Base-by-base conservation (phyloP, 2,329 filamentous ascomycete genomes). In the Berkeleyomyces basicola region DNA sequence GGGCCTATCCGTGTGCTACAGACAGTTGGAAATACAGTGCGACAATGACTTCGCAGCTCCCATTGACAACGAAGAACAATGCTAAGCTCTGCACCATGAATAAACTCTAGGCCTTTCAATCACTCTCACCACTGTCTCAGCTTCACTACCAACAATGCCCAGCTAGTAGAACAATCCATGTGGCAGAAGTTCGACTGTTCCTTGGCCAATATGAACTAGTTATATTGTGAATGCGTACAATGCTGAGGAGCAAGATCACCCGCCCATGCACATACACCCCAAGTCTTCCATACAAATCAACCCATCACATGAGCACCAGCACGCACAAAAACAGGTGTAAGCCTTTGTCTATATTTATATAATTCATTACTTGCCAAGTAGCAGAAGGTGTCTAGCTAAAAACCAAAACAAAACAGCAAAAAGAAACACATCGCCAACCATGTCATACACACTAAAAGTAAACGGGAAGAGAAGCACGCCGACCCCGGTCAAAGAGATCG, bases 341-440 rank as follows among this genome's bases (percentile, higher is more conserved):
- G 10, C 55, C 36, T 58, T 43, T 16, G 42, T 47, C 43, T 49
- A 37, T 46, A 44, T 61, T 49, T 61, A 49, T 61, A 61, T 61
- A 61, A 49, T 57, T 61, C 55, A 64, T 64, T 62, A 64, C 59
- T 60, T 64, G 55, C 60, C 33, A 62, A 59, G 33, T 16, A 62
- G 43, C 55, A 62, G 49, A 51, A 40, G 55, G 42, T 39, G 60
- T 64, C 63, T 62, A 64, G 37, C 59, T 64, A 59, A 39, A 33
- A 62, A 64, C 39, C 37, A 53, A 57, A 23, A 58, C 10, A 55
- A 40, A 58, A 46, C 62, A 36, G n/a, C 14, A 9, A 40, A 23
- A 36, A 57, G 49, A 58, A 57, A n/a, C 44, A 57, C 14, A 47
- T 40, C 44, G 47, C 44, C 16, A 61, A 62, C 6, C 40, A 40